These are phyloP conservation scores for Clausena lansium DNA, from an alignment of 345 rosid genomes.

Conservation along the genomic window DNA sequence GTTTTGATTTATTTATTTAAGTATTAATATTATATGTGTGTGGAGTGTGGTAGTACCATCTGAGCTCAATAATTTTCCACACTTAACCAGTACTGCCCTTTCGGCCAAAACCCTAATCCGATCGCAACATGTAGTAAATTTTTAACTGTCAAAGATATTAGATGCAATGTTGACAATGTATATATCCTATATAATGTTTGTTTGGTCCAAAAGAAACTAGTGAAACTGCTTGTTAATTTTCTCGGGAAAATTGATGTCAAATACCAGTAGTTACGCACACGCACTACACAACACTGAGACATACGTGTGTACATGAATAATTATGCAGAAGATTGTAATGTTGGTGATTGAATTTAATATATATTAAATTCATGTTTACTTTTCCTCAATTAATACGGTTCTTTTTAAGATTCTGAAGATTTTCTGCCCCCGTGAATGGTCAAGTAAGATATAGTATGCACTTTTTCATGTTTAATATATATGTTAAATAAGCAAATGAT, in stretches of 20 bases:
- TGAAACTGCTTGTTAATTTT: not conserved
- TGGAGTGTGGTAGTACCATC: no score
- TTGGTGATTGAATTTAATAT: not conserved
- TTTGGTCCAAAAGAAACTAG: not conserved
- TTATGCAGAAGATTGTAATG: conserved; percentile 15
- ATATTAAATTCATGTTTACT: conserved; percentile 14
- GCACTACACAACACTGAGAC: no score
- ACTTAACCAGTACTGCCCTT: not conserved
- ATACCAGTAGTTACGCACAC: not conserved
- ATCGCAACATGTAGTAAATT: not conserved
- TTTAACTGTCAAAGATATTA: not conserved
- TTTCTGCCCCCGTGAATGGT: conserved; percentile 33
- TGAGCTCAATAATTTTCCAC: not conserved
- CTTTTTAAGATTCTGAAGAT: conserved; percentile 37
- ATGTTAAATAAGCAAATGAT: conserved; percentile 23
- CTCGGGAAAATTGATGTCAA: not conserved
- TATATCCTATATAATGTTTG: not conserved
- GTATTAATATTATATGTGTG: not conserved
- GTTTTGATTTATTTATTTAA: not conserved
- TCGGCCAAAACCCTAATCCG: conserved; percentile 13
- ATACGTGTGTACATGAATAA: not conserved
- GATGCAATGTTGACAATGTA: conserved; percentile 5
- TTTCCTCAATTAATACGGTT: conserved; percentile 6
- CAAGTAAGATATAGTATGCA: conserved; percentile 14
- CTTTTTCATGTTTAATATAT: conserved; percentile 19